These are phyloP conservation scores for Talaromyces sp. DNA, from an alignment of 2,329 filamentous ascomycete genomes.

Conservation along the genomic window DNA sequence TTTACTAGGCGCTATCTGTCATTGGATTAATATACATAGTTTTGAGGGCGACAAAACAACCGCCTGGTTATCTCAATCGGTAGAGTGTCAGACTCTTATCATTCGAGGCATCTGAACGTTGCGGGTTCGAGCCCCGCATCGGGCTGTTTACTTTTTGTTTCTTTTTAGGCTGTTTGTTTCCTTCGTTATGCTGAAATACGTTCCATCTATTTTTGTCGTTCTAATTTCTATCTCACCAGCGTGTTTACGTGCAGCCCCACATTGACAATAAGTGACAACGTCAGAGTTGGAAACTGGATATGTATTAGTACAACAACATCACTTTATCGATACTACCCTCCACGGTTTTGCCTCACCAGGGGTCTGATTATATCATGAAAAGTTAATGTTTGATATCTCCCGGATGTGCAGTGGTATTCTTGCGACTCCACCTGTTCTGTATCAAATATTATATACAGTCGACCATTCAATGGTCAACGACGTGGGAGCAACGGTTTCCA, in stretches of 20 bases:
- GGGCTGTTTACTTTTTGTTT: background rate
- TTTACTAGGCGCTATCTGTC: background rate
- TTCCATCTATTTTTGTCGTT: background rate
- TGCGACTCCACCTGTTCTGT: background rate
- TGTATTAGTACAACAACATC: background rate
- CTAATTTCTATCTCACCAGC: background rate
- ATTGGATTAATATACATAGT: background rate
- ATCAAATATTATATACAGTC: background rate
- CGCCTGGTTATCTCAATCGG: slow-evolving; percentile 7
- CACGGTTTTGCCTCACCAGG: background rate
- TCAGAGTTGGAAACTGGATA: background rate
- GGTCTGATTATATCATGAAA: background rate
- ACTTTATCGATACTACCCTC: background rate
- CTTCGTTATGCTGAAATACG: background rate
- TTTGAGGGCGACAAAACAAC: background rate
- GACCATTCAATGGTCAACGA: background rate
- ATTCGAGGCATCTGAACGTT: slow-evolving; percentile 5
- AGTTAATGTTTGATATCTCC: background rate
- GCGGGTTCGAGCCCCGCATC: slow-evolving; percentile 7
- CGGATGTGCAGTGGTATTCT: background rate
- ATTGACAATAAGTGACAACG: background rate
- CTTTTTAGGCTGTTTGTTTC: background rate
- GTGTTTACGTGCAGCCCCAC: background rate
- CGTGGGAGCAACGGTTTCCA: slow-evolving; percentile 16
- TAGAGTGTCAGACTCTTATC: slow-evolving; percentile 9